phyloP scores from a whole-genome alignment of 2,329 filamentous ascomycete genomes.

The Pseudopithomyces maydicus region DNA sequence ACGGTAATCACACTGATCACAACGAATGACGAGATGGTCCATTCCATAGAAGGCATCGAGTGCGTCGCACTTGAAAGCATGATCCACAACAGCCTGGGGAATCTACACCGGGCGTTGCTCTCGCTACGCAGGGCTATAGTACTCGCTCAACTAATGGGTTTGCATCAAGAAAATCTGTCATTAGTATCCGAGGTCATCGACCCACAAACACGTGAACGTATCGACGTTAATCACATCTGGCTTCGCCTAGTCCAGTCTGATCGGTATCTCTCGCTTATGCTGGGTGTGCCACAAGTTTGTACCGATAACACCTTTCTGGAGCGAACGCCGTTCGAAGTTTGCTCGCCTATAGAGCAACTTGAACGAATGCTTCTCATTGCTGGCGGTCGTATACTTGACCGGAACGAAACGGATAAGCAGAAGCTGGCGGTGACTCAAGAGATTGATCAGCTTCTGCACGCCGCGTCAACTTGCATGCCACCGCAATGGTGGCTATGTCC shows the following conservation, averaged over 20 bases:
- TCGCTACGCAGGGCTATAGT: constrained; percentile 44
- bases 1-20: constrained; percentile 38
- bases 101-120: constrained; percentile 46
- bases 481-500: constrained; percentile 17
- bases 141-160: constrained; percentile 47
- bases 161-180: constrained; percentile 44
- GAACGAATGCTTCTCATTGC: constrained; percentile 39
- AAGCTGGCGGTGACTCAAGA: constrained; percentile 31
- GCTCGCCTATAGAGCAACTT: constrained; percentile 31
- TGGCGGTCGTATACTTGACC: constrained; percentile 46
- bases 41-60: constrained; percentile 46
- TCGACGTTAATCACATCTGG: constrained; percentile 40
- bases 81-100: constrained; percentile 47
- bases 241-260: constrained; percentile 45
- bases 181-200: constrained; percentile 26
- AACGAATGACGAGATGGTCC: constrained; percentile 44
- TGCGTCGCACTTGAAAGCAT: constrained; percentile 48
- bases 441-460: constrained; percentile 17
- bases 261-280: constrained; percentile 46
- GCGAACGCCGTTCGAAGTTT: constrained; percentile 5
- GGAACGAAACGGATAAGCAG: constrained; percentile 39
- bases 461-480: constrained; percentile 13
- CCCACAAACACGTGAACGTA: constrained; percentile 4
- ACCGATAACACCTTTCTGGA: constrained; percentile 24
- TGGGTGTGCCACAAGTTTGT: constrained; percentile 45